Evolutionary conservation across 768 basidiomycete species (phyloP), one percentile per base, ranked within the genome.

Genomic region (Tricholoma bakamatsutake): DNA sequence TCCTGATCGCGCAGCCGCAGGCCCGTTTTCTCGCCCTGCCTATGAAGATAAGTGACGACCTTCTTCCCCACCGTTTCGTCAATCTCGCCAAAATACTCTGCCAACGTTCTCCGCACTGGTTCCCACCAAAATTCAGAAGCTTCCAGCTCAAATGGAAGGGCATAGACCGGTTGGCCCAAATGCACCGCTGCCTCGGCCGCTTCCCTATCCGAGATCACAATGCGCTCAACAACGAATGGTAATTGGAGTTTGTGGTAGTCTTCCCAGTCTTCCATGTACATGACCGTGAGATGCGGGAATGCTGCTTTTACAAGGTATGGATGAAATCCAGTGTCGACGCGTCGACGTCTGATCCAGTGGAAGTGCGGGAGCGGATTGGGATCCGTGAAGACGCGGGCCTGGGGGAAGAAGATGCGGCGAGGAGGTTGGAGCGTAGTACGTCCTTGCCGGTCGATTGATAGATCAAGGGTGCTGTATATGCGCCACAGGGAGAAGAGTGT

Each of bases 401-500:
- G 77, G 4, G 92, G 87, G 69, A 88, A 84, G 56, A 93, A 76
- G 56, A 93, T 69, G 10, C 93, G 84, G n/a, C 79, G 75, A 0
- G 91, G 91, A 1, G 82, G 79, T 0, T 84, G 76, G 17, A 89
- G 80, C 8, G 67, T 76, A 3, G 82, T 82, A 11, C 65, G 65
- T 3, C 83, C 83, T 9, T 71, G 65, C 3, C 70, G 47, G 12
- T 71, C 70, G 28, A 80, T 77, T 9, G 72, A 61, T 1, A 65
- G 54, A 64, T 85, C 81, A 31, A 90, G 76, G 0, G 84, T 78
- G 55, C 82, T 82, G 69, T 93, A 88, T 0, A 82, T 82, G 43
- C 88, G 80, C 85, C 87, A 89, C 33, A 96, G 75, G 5, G 90
- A 81, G 31, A 92, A 79, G 53, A 93, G 71, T 3, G 90, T 85